Evolutionary conservation across 192 early-diverging fungal species (phyloP), one percentile per base, ranked within the genome.

Genomic region (Umbelopsis ramanniana): DNA sequence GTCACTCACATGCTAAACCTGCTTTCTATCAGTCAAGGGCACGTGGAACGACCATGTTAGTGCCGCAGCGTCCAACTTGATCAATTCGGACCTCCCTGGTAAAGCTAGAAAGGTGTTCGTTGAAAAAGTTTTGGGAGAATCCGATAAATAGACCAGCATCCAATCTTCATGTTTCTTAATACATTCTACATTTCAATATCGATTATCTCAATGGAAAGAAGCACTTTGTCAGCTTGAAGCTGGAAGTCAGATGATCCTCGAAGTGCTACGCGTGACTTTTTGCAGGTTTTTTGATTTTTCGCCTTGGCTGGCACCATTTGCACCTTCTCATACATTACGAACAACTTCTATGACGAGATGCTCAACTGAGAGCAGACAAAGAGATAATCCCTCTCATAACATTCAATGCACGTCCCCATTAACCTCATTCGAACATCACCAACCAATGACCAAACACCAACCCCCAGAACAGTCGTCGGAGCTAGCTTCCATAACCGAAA

Each of bases 1-100:
- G 57, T 63, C 14, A 29, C 57, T 63, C 57, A 63, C 57, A 63
- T 63, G 57, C 33, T 63, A 63, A 63, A 38, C 57, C 15, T 63
- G 57, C 57, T 22, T 63, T 63, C 57, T 37, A 63, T 35, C 57
- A 63, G 57, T 63, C 33, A 63, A 63, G 33, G 33, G 57, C 57
- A 63, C 57, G 57, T 63, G 57, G 57, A 63, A 63, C 26, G 57
- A 63, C 24, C 57, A 63, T 63, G 33, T 63, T 5, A 17, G 29
- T 37, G 26, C 57, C 33, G 57, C 57, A 37, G 57, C 57, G 7
- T 63, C 57, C 26, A 37, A 29, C 29, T 63, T 63, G 57, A 63
- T 63, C 33, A 63, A 63, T 26, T 63, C 57, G 57, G 57, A 63
- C 33, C 15, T 63, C 26, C 57, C 57, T 63, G 57, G 57, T 35